Evolutionary conservation across 2,329 filamentous ascomycete genomes (phyloP), one percentile per base, ranked within the genome.

Genomic region (Monosporascus cannonballus): DNA sequence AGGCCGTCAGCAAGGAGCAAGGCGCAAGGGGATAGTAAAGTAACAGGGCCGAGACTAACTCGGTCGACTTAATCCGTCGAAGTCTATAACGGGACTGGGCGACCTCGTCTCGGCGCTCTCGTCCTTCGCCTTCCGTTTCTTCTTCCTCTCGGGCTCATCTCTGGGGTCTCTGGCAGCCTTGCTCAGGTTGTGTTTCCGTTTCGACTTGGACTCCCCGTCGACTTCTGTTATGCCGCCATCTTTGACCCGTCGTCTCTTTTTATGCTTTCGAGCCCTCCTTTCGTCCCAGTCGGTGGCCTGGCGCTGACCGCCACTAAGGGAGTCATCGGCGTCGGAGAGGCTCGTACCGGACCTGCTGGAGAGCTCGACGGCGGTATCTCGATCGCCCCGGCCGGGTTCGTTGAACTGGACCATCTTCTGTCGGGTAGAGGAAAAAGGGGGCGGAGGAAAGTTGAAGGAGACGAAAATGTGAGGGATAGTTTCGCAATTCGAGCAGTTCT

Each of bases 111-210:
- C 56, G 17, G 51, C 51, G 49, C 61, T 66, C 57, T 66, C 67
- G 25, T 44, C 9, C 57, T 63, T 65, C 27, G 51, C 42, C 58
- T 68, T 70, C 65, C 72, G 72, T 64, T 70, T 72, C 55, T 64
- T 64, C 51, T 65, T 63, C 47, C 64, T 58, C 3, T 69, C 64
- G 2, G 76, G 76, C 60, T 80, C 75, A 62, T 85, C 81, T 53
- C 79, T 73, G 17, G 80, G 79, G 62, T 85, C 82, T 54, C 81
- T 73, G n/a, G 81, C 80, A 4, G 81, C 79, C 59, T 83, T 83
- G 71, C 77, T 80, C 52, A 84, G 63, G 66, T 80, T 84, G 42
- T 75, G 73, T 53, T 76, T 73, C 47, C 80, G 73, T 65, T 76
- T 71, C 22, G 66, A 63, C 27, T 58, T 59, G 3, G 59, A 50